Conservation (phyloP, 441 rosid species). For the Euphorbia corollata region DNA sequence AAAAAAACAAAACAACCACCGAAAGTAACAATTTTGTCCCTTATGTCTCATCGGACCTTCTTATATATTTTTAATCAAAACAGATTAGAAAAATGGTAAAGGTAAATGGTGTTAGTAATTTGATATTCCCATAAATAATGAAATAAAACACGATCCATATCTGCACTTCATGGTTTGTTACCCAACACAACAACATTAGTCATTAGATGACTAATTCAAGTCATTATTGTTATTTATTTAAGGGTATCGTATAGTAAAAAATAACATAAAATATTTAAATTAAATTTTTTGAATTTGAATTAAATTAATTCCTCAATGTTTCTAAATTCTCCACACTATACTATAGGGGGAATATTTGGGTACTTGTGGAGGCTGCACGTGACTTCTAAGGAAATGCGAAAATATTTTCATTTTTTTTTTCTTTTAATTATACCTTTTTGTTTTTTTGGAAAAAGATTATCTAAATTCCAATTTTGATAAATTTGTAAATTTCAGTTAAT, state of each 20-base stretch:
- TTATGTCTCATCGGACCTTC: not conserved
- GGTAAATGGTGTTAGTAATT: not conserved
- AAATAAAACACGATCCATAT: not conserved
- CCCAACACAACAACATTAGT: not conserved
- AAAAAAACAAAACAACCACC: not conserved
- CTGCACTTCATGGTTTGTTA: not conserved
- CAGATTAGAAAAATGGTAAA: not conserved
- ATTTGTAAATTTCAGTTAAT: no score
- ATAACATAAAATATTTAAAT: no score
- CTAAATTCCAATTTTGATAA: no score
- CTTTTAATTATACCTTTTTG: no score
- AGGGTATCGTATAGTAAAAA: not conserved
- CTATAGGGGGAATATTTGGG: not conserved
- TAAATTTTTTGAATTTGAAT: not conserved
- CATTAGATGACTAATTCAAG: not conserved
- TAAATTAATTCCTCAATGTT: not conserved
- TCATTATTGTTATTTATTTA: not conserved
- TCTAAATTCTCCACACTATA: not conserved
- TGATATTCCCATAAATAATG: not conserved
- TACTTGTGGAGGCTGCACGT: slow-evolving; percentile 1
- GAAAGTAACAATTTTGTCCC: not conserved
- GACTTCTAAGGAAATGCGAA: not conserved
- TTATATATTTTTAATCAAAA: not conserved
- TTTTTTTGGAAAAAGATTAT: no score
- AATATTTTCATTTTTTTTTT: not conserved